Conservation (phyloP, 495 filamentous ascomycete species). For the Xanthoparmelia taractica region DNA sequence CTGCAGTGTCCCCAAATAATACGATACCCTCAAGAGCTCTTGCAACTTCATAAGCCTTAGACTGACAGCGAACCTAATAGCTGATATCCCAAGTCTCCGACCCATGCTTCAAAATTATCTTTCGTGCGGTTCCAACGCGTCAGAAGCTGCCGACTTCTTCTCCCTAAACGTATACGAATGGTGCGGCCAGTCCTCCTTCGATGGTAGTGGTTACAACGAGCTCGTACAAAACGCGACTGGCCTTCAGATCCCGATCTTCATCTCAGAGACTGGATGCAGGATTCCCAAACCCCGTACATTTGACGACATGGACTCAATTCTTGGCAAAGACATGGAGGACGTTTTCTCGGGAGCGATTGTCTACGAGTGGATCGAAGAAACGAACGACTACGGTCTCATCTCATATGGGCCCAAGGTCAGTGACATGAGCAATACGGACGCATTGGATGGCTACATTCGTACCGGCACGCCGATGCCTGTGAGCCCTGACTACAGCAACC, state of each 20-base stretch:
- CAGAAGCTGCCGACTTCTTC: conserved; percentile 76
- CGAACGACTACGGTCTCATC: conserved; percentile 78
- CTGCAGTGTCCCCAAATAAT: neutral
- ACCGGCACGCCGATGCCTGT: conserved; percentile 68
- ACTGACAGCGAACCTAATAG: conserved; percentile 26
- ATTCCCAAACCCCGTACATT: conserved; percentile 60
- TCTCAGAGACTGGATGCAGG: conserved; percentile 77
- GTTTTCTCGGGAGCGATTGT: conserved; percentile 79
- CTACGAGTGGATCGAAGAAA: conserved; percentile 87
- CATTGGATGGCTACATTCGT: conserved; percentile 59
- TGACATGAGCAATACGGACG: conserved; percentile 37
- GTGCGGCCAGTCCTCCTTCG: conserved; percentile 62
- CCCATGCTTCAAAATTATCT: conserved; percentile 87
- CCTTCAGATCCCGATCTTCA: conserved; percentile 74
- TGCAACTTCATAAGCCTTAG: neutral
- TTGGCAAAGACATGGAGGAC: conserved; percentile 60
- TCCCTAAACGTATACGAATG: conserved; percentile 82
- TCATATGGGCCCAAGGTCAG: conserved; percentile 57
- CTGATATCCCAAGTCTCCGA: conserved; percentile 71
- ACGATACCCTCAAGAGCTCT: neutral
- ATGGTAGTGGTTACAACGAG: conserved; percentile 59
- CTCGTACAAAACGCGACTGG: conserved; percentile 51
- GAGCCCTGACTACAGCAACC: conserved; percentile 67
- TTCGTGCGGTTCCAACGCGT: conserved; percentile 59
- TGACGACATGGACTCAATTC: conserved; percentile 67